phyloP scores from a whole-genome alignment of 192 early-diverging fungal species.

The Coemansia reversa region DNA sequence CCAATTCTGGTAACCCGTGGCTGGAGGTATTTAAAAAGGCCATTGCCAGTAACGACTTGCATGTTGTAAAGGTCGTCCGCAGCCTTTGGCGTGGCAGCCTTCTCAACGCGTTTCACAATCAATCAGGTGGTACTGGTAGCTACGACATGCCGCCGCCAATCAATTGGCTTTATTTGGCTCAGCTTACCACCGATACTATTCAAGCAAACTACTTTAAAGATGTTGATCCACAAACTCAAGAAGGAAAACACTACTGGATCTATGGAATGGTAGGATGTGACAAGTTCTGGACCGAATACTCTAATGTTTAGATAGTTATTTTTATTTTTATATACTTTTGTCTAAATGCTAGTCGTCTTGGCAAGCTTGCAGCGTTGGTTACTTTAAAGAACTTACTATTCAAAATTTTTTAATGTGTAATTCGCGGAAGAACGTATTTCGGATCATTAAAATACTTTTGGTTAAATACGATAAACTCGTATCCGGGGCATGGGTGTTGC shows the following conservation, averaged over 20 bases:
- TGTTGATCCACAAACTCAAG: background rate
- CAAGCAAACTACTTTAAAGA: conserved; percentile 7
- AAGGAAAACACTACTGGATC: conserved; percentile 16
- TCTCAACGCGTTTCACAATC: conserved; percentile 14
- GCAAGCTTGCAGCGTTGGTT: too few species aligned
- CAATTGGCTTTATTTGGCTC: conserved; percentile 43
- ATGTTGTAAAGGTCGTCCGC: conserved; percentile 58
- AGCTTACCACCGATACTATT: conserved; percentile 17
- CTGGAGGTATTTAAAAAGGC: conserved; percentile 46
- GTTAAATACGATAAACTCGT: too few species aligned
- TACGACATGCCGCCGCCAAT: conserved; percentile 28
- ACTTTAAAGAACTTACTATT: too few species aligned
- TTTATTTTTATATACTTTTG: background rate
- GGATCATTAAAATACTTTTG: too few species aligned
- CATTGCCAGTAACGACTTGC: conserved; percentile 54
- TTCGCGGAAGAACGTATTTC: too few species aligned
- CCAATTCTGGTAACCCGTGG: conserved; percentile 45
- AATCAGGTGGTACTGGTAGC: background rate
- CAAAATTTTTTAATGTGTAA: too few species aligned
- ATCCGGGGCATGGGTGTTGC: too few species aligned
- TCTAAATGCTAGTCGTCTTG: background rate
- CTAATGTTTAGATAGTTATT: background rate
- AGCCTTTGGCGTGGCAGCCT: conserved; percentile 55
- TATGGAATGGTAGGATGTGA: conserved; percentile 28
- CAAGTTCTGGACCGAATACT: conserved; percentile 25